A percentile compares a stretch with the other conserved stretches of the same genome.
Evolutionary conservation across 106 monocot genomes (phyloP).

Genomic region (Xerophyta viscosa): DNA sequence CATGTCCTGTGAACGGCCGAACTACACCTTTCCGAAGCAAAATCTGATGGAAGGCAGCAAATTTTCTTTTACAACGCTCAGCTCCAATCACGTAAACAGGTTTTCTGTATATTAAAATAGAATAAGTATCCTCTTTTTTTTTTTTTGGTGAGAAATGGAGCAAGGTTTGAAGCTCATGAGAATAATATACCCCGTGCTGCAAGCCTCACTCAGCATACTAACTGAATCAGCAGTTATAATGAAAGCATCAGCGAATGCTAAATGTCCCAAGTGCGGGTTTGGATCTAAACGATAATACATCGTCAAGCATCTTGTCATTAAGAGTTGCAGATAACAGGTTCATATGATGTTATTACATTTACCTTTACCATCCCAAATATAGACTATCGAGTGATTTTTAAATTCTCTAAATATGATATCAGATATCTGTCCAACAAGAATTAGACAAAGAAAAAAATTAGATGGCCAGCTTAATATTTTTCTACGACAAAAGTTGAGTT

Average conservation of each 20-base stretch:
- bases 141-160: too few species aligned
- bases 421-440: slow-evolving; percentile 54
- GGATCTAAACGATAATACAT: slow-evolving; percentile 30
- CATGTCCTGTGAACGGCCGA: slow-evolving; percentile 75
- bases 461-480: too few species aligned
- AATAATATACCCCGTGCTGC: slow-evolving; percentile 99
- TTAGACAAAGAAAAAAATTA: too few species aligned
- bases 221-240: slow-evolving; percentile 89
- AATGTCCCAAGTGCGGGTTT: slow-evolving; percentile 96
- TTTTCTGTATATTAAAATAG: slow-evolving; percentile 39
- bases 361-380: slow-evolving; percentile 96
- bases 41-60: slow-evolving; percentile 78
- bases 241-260: slow-evolving; percentile 98
- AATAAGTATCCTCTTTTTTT: too few species aligned
- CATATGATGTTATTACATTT: neutral
- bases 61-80: slow-evolving; percentile 90
- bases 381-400: slow-evolving; percentile 63
- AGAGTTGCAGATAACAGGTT: neutral
- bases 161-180: too few species aligned
- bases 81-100: slow-evolving; percentile 93
- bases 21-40: slow-evolving; percentile 58
- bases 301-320: neutral
- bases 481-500: too few species aligned
- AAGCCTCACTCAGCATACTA: slow-evolving; percentile 96
- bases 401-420: slow-evolving; percentile 58